These are phyloP conservation scores for Phyllosticta paracitricarpa DNA, from an alignment of 2,329 filamentous ascomycete species.

Conservation along the genomic window DNA sequence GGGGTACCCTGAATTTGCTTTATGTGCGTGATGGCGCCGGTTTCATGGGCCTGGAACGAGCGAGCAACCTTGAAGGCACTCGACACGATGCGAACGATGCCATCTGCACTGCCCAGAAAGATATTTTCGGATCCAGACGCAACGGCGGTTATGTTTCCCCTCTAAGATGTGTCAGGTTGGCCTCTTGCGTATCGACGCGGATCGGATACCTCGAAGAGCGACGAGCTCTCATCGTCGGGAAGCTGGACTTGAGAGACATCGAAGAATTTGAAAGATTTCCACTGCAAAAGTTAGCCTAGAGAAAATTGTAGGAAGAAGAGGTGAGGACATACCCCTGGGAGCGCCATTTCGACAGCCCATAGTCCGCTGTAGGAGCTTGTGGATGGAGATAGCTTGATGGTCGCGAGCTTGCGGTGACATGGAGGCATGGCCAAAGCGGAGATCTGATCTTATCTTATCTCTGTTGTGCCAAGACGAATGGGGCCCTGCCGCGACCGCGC, in stretches of 20 bases:
- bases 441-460: slow-evolving; percentile 1
- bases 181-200: slow-evolving; percentile 1
- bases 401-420: neutral
- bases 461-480: neutral
- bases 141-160: slow-evolving; percentile 65
- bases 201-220: slow-evolving; percentile 63
- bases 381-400: neutral
- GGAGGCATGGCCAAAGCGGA: neutral
- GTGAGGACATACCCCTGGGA: slow-evolving; percentile 27
- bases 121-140: slow-evolving; percentile 82
- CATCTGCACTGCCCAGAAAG: slow-evolving; percentile 79
- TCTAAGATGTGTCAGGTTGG: slow-evolving; percentile 27
- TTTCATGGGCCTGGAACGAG: slow-evolving; percentile 78
- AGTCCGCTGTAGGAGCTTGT: neutral
- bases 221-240: slow-evolving; percentile 66
- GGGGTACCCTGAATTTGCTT: slow-evolving; percentile 83
- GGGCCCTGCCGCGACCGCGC: neutral
- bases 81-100: slow-evolving; percentile 77
- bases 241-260: slow-evolving; percentile 79
- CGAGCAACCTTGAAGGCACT: slow-evolving; percentile 77
- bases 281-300: slow-evolving; percentile 45
- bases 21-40: slow-evolving; percentile 76
- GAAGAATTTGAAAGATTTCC: slow-evolving; percentile 99
- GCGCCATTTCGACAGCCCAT: slow-evolving; percentile 24
- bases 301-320: neutral